phyloP scores from a whole-genome alignment of 345 rosid genomes.

The Cardamine resedifolia region DNA sequence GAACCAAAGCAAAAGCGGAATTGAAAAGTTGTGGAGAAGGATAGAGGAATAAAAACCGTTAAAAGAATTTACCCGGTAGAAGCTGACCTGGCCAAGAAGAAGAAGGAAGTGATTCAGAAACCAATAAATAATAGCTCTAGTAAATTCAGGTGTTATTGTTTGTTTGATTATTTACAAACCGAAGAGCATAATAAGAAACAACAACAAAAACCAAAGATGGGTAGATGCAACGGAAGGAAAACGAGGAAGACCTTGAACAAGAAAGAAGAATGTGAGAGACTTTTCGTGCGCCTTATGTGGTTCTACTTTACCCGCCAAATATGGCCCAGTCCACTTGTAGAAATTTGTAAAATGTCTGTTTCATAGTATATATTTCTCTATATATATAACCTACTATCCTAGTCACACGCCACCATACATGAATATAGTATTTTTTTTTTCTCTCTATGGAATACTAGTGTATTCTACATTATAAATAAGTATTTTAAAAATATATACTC shows the following conservation, averaged over 20 bases:
- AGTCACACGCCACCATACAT: constrained; percentile 27
- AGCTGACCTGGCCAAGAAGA: constrained; percentile 31
- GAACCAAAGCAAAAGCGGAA: neutral
- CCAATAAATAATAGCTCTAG: neutral
- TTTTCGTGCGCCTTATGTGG: constrained; percentile 30
- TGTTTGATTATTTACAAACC: neutral
- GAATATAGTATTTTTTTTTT: neutral
- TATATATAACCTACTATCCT: neutral
- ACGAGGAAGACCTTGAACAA: constrained; percentile 32
- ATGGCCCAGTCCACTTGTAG: constrained; percentile 32
- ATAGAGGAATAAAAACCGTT: neutral
- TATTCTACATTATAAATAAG: neutral
- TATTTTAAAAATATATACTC: too few relatives aligned
- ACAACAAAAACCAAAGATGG: neutral
- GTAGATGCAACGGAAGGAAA: constrained; percentile 4
- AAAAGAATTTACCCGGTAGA: neutral
- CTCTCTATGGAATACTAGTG: neutral
- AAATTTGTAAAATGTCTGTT: constrained; percentile 25
- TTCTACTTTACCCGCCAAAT: constrained; percentile 39
- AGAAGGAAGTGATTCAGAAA: constrained; percentile 13
- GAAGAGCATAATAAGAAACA: constrained; percentile 12
- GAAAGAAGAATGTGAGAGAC: constrained; percentile 20
- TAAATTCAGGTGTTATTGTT: neutral
- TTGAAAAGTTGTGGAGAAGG: neutral
- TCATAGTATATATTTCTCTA: neutral